Evolutionary conservation across 805 yeast genomes (phyloP).

Genomic region (Starmera caribaea): DNA sequence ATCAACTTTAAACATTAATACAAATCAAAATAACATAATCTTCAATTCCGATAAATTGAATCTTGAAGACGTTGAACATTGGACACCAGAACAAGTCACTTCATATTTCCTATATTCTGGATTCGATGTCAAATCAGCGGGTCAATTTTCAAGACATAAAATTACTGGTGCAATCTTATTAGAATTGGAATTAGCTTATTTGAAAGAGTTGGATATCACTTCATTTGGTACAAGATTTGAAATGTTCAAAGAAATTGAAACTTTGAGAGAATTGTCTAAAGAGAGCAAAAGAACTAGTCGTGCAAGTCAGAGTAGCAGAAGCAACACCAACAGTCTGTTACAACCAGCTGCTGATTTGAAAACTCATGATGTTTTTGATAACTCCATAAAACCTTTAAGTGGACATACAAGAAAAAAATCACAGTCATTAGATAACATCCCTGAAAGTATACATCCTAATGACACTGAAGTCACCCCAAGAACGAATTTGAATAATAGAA

Average conservation of each 20-base stretch:
- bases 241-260: constrained; percentile 80
- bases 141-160: constrained; percentile 77
- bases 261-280: constrained; percentile 27
- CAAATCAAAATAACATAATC: neutral
- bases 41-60: constrained; percentile 20
- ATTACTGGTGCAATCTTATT: constrained; percentile 80
- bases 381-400: constrained; percentile 15
- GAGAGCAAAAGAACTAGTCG: neutral
- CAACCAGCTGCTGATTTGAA: constrained; percentile 7
- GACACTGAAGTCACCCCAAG: neutral
- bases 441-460: constrained; percentile 7
- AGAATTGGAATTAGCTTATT: constrained; percentile 74
- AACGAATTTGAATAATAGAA: constrained; percentile 1
- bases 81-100: constrained; percentile 86
- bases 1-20: too few relatives aligned
- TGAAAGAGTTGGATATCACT: constrained; percentile 85
- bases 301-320: too few relatives aligned
- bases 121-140: constrained; percentile 65
- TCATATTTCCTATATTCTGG: constrained; percentile 65
- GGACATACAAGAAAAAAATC: constrained; percentile 39
- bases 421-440: constrained; percentile 39
- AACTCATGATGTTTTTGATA: constrained; percentile 9
- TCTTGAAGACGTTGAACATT: constrained; percentile 41
- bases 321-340: neutral
- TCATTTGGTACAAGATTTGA: constrained; percentile 96